Evolutionary conservation across 441 rosid species (phyloP).

Genomic region (Omphalea diandra): DNA sequence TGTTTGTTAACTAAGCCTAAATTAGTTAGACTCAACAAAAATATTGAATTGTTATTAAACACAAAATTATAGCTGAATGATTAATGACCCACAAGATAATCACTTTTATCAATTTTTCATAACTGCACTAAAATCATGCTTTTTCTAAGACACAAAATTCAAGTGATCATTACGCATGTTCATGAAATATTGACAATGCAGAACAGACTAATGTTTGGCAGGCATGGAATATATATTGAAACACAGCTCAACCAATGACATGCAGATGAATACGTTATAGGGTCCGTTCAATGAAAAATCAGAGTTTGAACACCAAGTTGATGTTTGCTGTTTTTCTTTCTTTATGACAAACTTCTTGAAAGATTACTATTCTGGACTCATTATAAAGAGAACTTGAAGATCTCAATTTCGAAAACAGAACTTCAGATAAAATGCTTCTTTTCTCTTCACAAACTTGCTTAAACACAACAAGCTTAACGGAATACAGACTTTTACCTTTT

Average conservation of each 20-base stretch:
- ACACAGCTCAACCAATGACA: background rate
- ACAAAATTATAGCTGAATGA: background rate
- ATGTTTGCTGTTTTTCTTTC: no score
- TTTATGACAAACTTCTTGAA: no score
- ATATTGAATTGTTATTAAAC: background rate
- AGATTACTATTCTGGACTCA: no score
- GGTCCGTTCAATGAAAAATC: no score
- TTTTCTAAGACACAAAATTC: background rate
- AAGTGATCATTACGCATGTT: background rate
- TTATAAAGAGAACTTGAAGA: no score
- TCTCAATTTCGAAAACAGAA: no score
- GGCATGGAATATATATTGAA: background rate
- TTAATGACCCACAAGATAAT: background rate
- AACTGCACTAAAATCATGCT: background rate
- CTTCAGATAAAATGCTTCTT: no score
- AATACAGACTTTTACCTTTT: conserved; percentile 50
- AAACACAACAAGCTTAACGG: background rate
- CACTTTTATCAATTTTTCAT: background rate
- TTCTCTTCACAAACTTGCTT: no score
- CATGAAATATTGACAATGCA: background rate
- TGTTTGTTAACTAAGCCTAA: background rate
- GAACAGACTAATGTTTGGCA: background rate
- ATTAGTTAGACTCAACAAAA: background rate
- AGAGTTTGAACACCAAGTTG: no score
- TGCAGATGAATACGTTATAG: no score